A percentile compares a stretch with the other conserved stretches of the same genome.
These are phyloP conservation scores for Prunus campanulata DNA, from an alignment of 306 rosid species.

Conservation along the genomic window DNA sequence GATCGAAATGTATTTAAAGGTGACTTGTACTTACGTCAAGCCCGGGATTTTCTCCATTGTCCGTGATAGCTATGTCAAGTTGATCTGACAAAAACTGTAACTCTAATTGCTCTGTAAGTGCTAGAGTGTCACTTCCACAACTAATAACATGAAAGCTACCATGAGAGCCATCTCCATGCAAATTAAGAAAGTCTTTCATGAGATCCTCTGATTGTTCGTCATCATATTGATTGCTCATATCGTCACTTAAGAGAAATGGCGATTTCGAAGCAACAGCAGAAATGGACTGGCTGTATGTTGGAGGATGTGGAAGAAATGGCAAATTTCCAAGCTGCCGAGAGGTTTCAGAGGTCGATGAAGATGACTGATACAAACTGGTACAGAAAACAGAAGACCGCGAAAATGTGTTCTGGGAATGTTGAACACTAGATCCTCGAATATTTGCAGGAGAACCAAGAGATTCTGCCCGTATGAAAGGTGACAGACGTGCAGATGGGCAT, in stretches of 20 bases:
- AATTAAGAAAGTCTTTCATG: conserved; percentile 35
- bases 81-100: conserved; percentile 38
- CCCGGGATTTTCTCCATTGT: conserved; percentile 39
- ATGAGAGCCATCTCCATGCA: conserved; percentile 27
- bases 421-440: conserved; percentile 15
- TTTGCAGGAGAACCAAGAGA: conserved; percentile 13
- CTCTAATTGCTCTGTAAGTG: conserved; percentile 32
- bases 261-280: conserved; percentile 26
- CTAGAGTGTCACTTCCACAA: conserved; percentile 26
- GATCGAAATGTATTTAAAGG: neutral
- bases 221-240: conserved; percentile 16
- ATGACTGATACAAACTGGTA: conserved; percentile 45
- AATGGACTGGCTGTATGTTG: conserved; percentile 25
- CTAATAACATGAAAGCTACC: conserved; percentile 21
- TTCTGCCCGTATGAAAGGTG: conserved; percentile 35
- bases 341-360: conserved; percentile 37
- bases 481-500: conserved; percentile 20
- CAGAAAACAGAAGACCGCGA: conserved; percentile 45
- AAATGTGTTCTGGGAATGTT: conserved; percentile 22
- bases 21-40: conserved; percentile 34
- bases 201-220: conserved; percentile 33
- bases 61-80: conserved; percentile 41
- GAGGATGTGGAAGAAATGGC: conserved; percentile 45
- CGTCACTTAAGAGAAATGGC: conserved; percentile 17
- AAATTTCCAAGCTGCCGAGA: conserved; percentile 40